phyloP scores from a whole-genome alignment of 2,329 filamentous ascomycete genomes.

The Sclerotinia glacialis region DNA sequence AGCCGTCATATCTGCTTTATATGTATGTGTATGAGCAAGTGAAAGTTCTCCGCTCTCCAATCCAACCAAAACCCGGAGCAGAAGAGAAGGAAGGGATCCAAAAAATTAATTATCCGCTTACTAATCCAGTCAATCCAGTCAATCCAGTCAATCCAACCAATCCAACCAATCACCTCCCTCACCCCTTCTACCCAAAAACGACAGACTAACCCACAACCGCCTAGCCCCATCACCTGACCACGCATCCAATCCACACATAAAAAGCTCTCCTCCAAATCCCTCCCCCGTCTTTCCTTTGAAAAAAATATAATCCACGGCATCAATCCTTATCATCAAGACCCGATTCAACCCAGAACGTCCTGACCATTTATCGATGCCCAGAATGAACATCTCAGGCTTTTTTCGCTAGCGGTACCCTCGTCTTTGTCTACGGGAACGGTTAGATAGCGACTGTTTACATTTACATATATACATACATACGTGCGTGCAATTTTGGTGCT shows the following conservation, averaged over 20 bases:
- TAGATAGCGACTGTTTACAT: constrained; percentile 97
- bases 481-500: background rate
- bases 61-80: no score
- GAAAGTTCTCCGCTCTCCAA: no score
- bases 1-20: constrained; percentile 2
- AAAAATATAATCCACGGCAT: constrained; percentile 58
- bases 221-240: background rate
- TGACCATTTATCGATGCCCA: constrained; percentile 94
- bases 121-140: background rate
- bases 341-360: constrained; percentile 67
- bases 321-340: constrained; percentile 94
- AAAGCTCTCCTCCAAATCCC: constrained; percentile 23
- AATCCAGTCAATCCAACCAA: no score
- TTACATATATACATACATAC: constrained; percentile 18
- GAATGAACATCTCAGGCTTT: constrained; percentile 78
- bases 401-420: constrained; percentile 97
- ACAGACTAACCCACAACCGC: no score
- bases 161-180: no score
- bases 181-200: no score
- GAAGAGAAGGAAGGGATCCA: no score
- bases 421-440: constrained; percentile 69
- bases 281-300: no score
- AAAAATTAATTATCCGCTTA: constrained; percentile 3
- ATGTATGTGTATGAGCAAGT: background rate
- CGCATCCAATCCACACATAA: background rate